Evolutionary conservation across 495 filamentous ascomycete genomes (phyloP), one percentile per base, ranked within the genome.

Genomic region (Sporormia fimetaria): DNA sequence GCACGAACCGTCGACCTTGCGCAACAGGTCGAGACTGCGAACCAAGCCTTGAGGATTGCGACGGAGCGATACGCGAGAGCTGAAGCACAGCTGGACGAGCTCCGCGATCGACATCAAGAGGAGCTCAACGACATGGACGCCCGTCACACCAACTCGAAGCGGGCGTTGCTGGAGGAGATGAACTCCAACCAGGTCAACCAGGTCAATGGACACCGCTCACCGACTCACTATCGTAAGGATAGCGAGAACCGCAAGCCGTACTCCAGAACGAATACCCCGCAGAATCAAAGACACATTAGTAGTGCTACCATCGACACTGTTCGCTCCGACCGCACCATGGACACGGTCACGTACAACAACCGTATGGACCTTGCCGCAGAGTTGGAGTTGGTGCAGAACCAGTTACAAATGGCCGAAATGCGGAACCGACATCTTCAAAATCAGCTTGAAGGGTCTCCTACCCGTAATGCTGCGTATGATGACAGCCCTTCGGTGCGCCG

Each of bases 331-430:
- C 71, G 76, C 21, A 94, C 88, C 0, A 80, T 87, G 26, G 90
- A 96, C 59, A 87, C 85, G 29, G 70, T 87, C 33, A 78, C 82
- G 46, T 92, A 82, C 62, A 86, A 92, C 56, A 83, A 81, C 51
- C 76, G 80, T 11, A 86, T 93, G 79, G 90, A 98, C 54, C 65
- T 94, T 40, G 87, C 84, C 24, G 75, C 83, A 8, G 88, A 98
- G 55, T 65, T 95, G 6, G 90, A 98, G 55, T 76, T 92, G 60
- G 67, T 94, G 31, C 90, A 95, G 55, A 96, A 92, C 57, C 86
- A 93, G 59, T 73, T 98, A 31, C 88, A 98, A 53, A 74, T 96
- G 64, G 80, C 81, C 6, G 81, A 96, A 61, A 94, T 98, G 85
- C 83, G 88, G 50, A 94, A 94, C 63, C 78, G 83, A 24, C 88